Percentiles rank a stretch among this genome's conserved stretches.
Conservation (phyloP, 2,329 filamentous ascomycete genomes). For the Fusarium drepaniforme region DNA sequence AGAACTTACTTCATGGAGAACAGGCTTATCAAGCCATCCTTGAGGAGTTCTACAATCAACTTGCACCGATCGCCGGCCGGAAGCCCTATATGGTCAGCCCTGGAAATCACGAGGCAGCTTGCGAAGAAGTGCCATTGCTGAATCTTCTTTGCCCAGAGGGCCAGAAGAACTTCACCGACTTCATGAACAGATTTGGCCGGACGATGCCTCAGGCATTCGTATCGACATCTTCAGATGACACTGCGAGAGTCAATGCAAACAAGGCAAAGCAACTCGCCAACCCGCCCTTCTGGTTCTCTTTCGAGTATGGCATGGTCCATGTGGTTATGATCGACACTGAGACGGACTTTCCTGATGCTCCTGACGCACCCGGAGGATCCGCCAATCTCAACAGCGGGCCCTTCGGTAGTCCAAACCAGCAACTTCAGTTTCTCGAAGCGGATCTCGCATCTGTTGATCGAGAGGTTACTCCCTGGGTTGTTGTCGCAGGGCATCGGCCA, state of each 20-base stretch:
- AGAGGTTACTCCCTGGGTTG: conserved; percentile 61
- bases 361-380: conserved; percentile 18
- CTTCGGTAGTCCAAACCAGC: conserved; percentile 13
- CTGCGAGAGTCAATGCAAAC: conserved; percentile 22
- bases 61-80: conserved; percentile 7
- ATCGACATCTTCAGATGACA: conserved; percentile 9
- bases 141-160: conserved; percentile 21
- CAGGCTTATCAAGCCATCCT: conserved; percentile 25
- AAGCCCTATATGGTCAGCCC: conserved; percentile 29
- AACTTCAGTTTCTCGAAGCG: conserved; percentile 21
- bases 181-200: conserved; percentile 17
- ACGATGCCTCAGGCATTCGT: conserved; percentile 11
- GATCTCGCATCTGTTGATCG: conserved; percentile 66
- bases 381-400: conserved; percentile 27
- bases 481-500: conserved; percentile 55
- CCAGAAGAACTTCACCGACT: conserved; percentile 32
- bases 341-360: conserved; percentile 51
- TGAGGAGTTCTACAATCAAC: conserved; percentile 20
- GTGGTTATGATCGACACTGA: conserved; percentile 51
- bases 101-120: conserved; percentile 24
- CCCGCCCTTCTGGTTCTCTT: conserved; percentile 41
- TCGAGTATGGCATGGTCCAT: conserved; percentile 45
- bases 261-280: conserved; percentile 30
- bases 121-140: conserved; percentile 20
- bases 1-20: conserved; percentile 21